Base-by-base conservation (phyloP, 495 filamentous ascomycete species). In the Xylaria longipes region DNA sequence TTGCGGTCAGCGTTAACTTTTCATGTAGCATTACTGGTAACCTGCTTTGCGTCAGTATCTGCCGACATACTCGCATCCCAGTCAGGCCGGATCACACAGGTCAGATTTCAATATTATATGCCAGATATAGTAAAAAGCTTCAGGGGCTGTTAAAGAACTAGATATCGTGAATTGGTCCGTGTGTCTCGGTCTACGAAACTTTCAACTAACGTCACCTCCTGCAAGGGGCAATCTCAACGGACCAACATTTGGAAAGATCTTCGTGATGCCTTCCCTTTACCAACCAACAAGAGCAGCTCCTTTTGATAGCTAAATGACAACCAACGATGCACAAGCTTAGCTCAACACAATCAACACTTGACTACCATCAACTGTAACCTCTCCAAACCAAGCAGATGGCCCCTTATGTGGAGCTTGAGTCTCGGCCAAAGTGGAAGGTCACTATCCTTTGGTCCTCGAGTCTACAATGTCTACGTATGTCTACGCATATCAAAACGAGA, bases 381-480 rank as follows among this genome's bases (percentile, higher is more conserved):
- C 25, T 41, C 62, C 62, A 14, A 45, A 20, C 25, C 25, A 48
- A 31, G 33, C 8, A 31, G 20, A 46, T 31, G 39, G 39, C 17
- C 43, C 22, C 25, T 29, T 35, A 41, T 37, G 45, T 66, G 63
- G 63, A 52, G 27, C 31, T 50, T 48, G 63, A 65, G 45, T 39
- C 45, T 66, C 52, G 63, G 63, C 63, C 29, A 50, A 50, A 52
- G 63, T 66, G 63, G 45, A 52, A 66, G 63, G 45, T 35, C 63
- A 66, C 31, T 29, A 37, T 35, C 46, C 29, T 52, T 50, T 37
- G 20, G 45, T 4, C 5, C 15, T 41, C 22, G 15, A 50, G 8
- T 37, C 63, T 22, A 25, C 52, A 17, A 66, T 66, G 20, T 29
- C 60, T 60, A 39, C 33, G 31, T 58, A 20, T 48, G 29, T 29